These are phyloP conservation scores for Effrenium voratum DNA, from an alignment of 73 alveolate species.

Conservation along the genomic window DNA sequence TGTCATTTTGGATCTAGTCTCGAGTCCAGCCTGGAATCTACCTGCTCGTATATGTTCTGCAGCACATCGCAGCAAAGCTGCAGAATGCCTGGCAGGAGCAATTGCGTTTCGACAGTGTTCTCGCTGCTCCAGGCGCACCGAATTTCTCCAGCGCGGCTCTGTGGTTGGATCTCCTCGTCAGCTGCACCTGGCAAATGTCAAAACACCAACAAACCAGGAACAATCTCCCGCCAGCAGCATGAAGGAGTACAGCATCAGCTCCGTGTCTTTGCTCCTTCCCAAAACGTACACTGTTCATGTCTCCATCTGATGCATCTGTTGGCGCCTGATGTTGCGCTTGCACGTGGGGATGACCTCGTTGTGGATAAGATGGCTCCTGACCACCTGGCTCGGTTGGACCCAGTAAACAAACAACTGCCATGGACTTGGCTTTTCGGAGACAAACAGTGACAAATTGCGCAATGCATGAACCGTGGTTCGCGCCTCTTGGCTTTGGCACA, in stretches of 20 bases:
- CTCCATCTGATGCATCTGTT: neutral
- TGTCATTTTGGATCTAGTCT: neutral
- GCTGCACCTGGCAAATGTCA: constrained; percentile 38
- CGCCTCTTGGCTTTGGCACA: constrained; percentile 48
- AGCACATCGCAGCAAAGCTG: constrained; percentile 43
- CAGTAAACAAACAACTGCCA: too few relatives aligned
- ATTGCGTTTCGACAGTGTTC: too few relatives aligned
- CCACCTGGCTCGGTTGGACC: too few relatives aligned
- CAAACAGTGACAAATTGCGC: too few relatives aligned
- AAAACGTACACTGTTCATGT: neutral
- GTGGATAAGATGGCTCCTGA: constrained; percentile 83
- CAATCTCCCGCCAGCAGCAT: constrained; percentile 6
- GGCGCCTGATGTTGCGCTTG: constrained; percentile 41
- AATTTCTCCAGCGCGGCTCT: constrained; percentile 61
- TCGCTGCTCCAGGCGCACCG: too few relatives aligned
- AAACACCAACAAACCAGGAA: neutral
- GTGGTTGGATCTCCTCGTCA: constrained; percentile 81
- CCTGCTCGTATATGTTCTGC: constrained; percentile 15
- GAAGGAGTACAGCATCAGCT: constrained; percentile 72
- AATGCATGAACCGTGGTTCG: too few relatives aligned
- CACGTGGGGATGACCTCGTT: constrained; percentile 37
- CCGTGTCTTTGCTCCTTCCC: constrained; percentile 54
- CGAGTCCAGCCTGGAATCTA: constrained; percentile 10
- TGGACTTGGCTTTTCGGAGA: too few relatives aligned
- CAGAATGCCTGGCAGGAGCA: constrained; percentile 34